phyloP scores from a whole-genome alignment of 1,284 basidiomycete genomes.

The Xanthoconium separans region DNA sequence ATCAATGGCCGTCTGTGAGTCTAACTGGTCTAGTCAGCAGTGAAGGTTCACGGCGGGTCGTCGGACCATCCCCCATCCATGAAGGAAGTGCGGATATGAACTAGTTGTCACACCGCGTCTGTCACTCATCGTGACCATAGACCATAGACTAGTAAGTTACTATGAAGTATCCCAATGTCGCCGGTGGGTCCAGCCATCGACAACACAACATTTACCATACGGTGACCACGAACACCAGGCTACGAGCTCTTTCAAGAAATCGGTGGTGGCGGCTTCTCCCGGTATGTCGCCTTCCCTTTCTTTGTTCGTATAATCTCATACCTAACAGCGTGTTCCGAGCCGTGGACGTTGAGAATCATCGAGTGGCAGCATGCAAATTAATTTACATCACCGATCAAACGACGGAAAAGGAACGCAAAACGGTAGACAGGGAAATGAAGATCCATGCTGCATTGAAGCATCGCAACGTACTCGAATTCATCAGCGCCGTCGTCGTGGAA shows the following conservation, averaged over 20 bases:
- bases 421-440: conserved; percentile 91
- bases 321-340: conserved; percentile 75
- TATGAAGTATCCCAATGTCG: conserved; percentile 33
- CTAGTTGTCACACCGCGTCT: conserved; percentile 23
- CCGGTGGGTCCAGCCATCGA: conserved; percentile 18
- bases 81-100: too few species aligned
- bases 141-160: conserved; percentile 7
- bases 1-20: too few species aligned
- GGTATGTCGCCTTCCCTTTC: conserved; percentile 41
- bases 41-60: too few species aligned
- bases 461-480: conserved; percentile 80
- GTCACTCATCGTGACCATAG: conserved; percentile 19
- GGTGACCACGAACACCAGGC: conserved; percentile 39
- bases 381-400: conserved; percentile 62
- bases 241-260: conserved; percentile 74
- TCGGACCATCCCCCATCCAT: too few species aligned
- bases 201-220: not conserved
- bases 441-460: conserved; percentile 87
- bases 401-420: conserved; percentile 67
- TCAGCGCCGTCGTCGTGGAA: conserved; percentile 77
- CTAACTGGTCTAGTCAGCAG: too few species aligned
- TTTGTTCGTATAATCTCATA: conserved; percentile 1
- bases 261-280: conserved; percentile 84
- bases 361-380: conserved; percentile 85
- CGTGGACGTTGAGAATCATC: conserved; percentile 62